phyloP scores from a whole-genome alignment of 257 asterid species.

The Solanum okadae region DNA sequence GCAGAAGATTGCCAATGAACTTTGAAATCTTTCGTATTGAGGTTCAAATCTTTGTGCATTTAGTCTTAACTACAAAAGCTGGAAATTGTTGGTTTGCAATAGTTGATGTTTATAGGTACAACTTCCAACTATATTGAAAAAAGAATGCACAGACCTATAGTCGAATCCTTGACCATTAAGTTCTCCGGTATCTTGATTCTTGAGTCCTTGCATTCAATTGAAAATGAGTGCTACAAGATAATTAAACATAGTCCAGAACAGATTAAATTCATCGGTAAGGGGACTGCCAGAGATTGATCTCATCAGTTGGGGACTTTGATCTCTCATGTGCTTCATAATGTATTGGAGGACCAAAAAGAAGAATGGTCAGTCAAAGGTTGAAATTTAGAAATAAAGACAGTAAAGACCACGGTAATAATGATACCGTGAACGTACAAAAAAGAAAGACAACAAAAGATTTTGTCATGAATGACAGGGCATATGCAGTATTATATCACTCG shows the following conservation, averaged over 20 bases:
- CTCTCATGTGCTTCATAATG: not conserved
- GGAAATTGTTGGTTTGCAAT: not conserved
- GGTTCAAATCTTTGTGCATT: not conserved
- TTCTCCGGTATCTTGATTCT: not conserved
- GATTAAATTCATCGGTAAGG: not conserved
- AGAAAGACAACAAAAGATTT: not conserved
- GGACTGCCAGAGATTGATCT: not conserved
- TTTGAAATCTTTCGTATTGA: not conserved
- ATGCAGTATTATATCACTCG: not conserved
- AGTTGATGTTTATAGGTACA: not conserved
- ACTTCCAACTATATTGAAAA: not conserved
- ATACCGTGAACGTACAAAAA: not conserved
- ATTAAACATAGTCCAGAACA: not conserved
- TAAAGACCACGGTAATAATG: not conserved
- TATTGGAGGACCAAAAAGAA: not conserved
- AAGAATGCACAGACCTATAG: not conserved
- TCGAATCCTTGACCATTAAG: not conserved
- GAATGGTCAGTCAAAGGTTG: not conserved
- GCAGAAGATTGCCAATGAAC: not conserved
- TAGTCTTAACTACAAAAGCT: not conserved
- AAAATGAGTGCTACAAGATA: not conserved
- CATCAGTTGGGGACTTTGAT: not conserved
- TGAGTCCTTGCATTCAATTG: not conserved
- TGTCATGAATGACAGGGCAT: not conserved
- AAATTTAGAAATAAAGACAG: not conserved